These are phyloP conservation scores for Oryza officinalis DNA, from an alignment of 176 grass and related monocot species.

Conservation along the genomic window DNA sequence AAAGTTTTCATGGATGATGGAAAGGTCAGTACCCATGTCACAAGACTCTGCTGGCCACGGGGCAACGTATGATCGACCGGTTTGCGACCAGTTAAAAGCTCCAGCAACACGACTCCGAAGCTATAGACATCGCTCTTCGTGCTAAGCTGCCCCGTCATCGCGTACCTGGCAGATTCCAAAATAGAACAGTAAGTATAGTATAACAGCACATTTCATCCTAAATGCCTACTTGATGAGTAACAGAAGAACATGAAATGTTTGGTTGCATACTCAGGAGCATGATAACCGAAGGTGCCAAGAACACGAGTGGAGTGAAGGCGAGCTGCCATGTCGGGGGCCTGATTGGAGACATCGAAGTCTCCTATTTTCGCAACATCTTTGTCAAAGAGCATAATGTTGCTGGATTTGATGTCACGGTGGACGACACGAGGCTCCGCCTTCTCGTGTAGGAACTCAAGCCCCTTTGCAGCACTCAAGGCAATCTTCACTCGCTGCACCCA, in stretches of 20 bases:
- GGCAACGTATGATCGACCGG: slow-evolving; percentile 65
- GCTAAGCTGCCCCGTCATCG: slow-evolving; percentile 76
- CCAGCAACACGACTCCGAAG: slow-evolving; percentile 69
- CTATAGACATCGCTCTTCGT: slow-evolving; percentile 69
- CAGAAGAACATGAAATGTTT: background rate
- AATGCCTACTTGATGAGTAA: background rate
- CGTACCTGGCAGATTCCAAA: slow-evolving; percentile 44
- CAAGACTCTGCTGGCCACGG: slow-evolving; percentile 80
- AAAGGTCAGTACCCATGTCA: slow-evolving; percentile 68
- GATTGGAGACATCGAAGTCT: slow-evolving; percentile 75
- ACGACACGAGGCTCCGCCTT: slow-evolving; percentile 71
- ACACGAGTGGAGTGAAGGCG: slow-evolving; percentile 83
- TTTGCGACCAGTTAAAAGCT: slow-evolving; percentile 69
- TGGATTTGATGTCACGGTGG: slow-evolving; percentile 89
- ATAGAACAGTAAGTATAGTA: background rate
- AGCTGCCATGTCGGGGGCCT: slow-evolving; percentile 82
- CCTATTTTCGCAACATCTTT: slow-evolving; percentile 61
- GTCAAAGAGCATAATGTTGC: slow-evolving; percentile 84
- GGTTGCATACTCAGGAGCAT: slow-evolving; percentile 75
- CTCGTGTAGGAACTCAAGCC: slow-evolving; percentile 81
- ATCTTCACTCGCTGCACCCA: slow-evolving; percentile 71
- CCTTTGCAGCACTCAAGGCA: slow-evolving; percentile 58
- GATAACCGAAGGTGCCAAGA: slow-evolving; percentile 90
- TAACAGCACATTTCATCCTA: background rate
- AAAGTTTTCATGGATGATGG: background rate